These are phyloP conservation scores for Sclerotinia spermophila DNA, from an alignment of 2,329 filamentous ascomycete genomes.

Conservation along the genomic window DNA sequence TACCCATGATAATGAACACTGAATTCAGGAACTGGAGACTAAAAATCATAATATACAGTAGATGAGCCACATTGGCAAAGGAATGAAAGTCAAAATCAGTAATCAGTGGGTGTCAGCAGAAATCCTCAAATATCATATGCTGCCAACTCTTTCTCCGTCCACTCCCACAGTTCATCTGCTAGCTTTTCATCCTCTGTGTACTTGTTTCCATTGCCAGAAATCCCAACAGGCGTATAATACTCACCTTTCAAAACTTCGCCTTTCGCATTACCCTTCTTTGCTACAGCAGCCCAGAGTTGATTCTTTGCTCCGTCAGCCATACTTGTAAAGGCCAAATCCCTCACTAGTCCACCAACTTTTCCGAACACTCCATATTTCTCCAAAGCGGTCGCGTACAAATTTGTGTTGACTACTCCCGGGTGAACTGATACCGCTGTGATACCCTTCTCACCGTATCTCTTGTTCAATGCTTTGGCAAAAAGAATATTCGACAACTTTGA, in stretches of 20 bases:
- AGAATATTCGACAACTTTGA: slow-evolving; percentile 48
- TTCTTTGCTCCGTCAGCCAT: slow-evolving; percentile 38
- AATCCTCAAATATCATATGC: slow-evolving; percentile 14
- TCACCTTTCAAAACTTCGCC: slow-evolving; percentile 33
- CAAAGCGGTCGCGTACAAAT: slow-evolving; percentile 12
- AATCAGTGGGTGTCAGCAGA: not conserved
- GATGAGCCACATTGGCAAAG: not conserved
- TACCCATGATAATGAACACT: not conserved
- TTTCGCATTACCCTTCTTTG: slow-evolving; percentile 26
- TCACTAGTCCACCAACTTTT: not conserved
- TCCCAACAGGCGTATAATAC: slow-evolving; percentile 41
- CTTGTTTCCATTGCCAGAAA: slow-evolving; percentile 31
- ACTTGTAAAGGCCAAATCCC: slow-evolving; percentile 11
- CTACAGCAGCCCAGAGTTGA: slow-evolving; percentile 42
- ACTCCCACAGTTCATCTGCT: slow-evolving; percentile 37
- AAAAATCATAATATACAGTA: not conserved
- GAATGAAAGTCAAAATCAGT: not conserved
- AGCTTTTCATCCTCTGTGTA: slow-evolving; percentile 32
- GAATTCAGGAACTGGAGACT: not conserved
- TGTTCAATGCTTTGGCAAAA: slow-evolving; percentile 42
- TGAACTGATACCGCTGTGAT: slow-evolving; percentile 41
- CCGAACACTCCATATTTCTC: slow-evolving; percentile 6
- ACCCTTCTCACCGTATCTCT: slow-evolving; percentile 36
- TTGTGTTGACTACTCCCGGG: slow-evolving; percentile 38
- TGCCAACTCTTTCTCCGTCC: slow-evolving; percentile 36